A percentile compares a stretch with the other conserved stretches of the same genome.
These are phyloP conservation scores for Beta vulgaris DNA, from an alignment of 148 eudicot species.

Conservation along the genomic window DNA sequence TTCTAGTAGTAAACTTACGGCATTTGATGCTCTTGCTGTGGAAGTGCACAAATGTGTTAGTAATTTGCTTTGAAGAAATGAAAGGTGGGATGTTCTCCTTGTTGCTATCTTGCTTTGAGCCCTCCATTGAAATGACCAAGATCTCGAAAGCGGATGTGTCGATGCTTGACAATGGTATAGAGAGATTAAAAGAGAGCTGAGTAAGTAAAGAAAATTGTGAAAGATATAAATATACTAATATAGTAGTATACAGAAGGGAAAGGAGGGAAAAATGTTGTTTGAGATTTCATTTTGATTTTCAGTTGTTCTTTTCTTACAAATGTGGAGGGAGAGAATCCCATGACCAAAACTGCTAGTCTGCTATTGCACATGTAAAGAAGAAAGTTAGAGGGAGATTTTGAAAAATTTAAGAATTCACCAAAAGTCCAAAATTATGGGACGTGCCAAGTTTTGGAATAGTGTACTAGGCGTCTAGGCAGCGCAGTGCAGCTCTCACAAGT, in stretches of 20 bases:
- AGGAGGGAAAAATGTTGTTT: no score
- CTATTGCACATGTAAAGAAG: not conserved
- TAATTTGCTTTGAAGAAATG: slow-evolving; percentile 8
- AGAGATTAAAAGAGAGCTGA: no score
- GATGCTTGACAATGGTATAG: no score
- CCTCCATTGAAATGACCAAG: no score
- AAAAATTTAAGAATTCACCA: not conserved
- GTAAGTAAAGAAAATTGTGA: not conserved
- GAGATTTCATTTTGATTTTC: no score
- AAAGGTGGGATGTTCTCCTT: slow-evolving; percentile 31
- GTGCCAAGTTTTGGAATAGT: not conserved
- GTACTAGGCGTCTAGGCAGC: no score
- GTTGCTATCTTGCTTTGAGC: slow-evolving; percentile 9
- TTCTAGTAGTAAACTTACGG: not conserved
- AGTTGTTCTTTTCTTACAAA: no score
- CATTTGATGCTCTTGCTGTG: slow-evolving; percentile 10
- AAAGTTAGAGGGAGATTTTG: slow-evolving; percentile 2
- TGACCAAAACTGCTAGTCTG: not conserved
- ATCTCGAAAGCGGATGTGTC: no score
- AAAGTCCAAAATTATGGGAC: slow-evolving; percentile 1
- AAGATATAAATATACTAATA: no score
- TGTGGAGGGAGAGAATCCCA: no score
- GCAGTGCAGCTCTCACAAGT: no score
- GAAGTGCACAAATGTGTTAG: slow-evolving; percentile 11
- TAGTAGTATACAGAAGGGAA: no score